Evolutionary conservation across 2,329 filamentous ascomycete species (phyloP).

Genomic region (Clarireedia hainanense): DNA sequence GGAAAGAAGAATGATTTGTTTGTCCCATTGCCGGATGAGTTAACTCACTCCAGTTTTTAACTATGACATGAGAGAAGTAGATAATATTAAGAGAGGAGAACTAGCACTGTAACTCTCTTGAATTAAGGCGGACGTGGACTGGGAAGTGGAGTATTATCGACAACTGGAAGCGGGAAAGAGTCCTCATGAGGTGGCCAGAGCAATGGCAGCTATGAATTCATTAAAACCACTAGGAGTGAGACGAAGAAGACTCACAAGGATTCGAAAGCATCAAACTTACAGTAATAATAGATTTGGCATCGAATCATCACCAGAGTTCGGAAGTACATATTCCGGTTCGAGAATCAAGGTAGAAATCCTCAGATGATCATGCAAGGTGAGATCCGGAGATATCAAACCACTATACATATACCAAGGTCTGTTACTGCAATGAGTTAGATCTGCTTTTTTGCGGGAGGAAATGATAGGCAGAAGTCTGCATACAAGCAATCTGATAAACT

Average conservation of each 20-base stretch:
- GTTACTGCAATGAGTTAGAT: too few species aligned
- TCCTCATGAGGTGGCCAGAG: not conserved
- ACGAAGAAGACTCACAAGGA: not conserved
- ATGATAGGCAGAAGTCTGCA: not conserved
- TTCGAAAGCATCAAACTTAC: not conserved
- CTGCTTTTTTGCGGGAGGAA: too few species aligned
- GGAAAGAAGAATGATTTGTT: not conserved
- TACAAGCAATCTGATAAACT: not conserved
- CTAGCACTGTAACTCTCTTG: not conserved
- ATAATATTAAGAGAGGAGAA: not conserved
- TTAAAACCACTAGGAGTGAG: not conserved
- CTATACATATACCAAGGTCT: too few species aligned
- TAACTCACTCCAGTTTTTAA: not conserved
- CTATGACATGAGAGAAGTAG: not conserved
- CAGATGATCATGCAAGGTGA: not conserved
- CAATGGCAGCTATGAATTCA: not conserved
- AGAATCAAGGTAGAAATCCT: not conserved
- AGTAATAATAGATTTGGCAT: not conserved
- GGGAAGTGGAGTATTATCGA: not conserved
- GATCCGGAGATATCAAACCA: too few species aligned
- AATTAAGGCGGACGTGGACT: not conserved
- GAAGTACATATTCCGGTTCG: not conserved
- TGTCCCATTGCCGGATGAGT: not conserved
- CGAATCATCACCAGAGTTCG: not conserved
- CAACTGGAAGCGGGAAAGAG: not conserved